Evolutionary conservation across 2,329 filamentous ascomycete species (phyloP).

Genomic region (Aureobasidium sp.): DNA sequence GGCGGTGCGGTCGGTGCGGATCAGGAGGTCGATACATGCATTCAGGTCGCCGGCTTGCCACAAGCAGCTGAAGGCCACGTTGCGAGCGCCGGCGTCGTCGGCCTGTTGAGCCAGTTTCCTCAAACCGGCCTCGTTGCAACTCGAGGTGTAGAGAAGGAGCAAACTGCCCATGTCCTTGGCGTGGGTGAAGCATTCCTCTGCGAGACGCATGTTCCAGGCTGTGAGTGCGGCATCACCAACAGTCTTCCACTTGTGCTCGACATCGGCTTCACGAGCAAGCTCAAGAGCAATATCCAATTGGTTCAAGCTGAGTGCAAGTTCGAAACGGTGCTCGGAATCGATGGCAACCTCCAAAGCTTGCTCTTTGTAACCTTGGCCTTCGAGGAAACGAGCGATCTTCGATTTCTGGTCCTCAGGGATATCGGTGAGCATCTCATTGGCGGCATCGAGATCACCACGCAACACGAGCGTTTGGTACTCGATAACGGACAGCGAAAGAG

Average conservation of each 20-base stretch:
- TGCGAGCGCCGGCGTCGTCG: slow-evolving; percentile 68
- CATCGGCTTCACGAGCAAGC: slow-evolving; percentile 72
- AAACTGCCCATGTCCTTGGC: slow-evolving; percentile 86
- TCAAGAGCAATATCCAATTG: slow-evolving; percentile 79
- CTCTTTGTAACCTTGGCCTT: slow-evolving; percentile 95
- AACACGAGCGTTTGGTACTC: slow-evolving; percentile 97
- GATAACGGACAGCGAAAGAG: slow-evolving; percentile 81
- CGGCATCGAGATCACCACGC: slow-evolving; percentile 85
- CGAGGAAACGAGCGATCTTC: slow-evolving; percentile 94
- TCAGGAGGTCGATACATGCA: slow-evolving; percentile 69
- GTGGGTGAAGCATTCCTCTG: slow-evolving; percentile 85
- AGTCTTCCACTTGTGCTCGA: slow-evolving; percentile 97
- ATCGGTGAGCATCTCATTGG: slow-evolving; percentile 70
- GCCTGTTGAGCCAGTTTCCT: slow-evolving; percentile 65
- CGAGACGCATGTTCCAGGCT: slow-evolving; percentile 78
- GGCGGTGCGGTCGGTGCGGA: slow-evolving; percentile 66
- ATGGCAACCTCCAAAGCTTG: slow-evolving; percentile 89
- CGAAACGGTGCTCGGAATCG: slow-evolving; percentile 92
- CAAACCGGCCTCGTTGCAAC: slow-evolving; percentile 67
- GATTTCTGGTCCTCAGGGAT: slow-evolving; percentile 92
- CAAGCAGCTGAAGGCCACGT: slow-evolving; percentile 82
- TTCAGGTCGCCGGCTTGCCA: slow-evolving; percentile 82
- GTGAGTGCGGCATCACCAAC: slow-evolving; percentile 85
- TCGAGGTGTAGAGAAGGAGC: slow-evolving; percentile 80
- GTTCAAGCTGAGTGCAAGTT: slow-evolving; percentile 73